Conservation (phyloP, 2,329 filamentous ascomycete species). For the Talaromyces pinophilus region DNA sequence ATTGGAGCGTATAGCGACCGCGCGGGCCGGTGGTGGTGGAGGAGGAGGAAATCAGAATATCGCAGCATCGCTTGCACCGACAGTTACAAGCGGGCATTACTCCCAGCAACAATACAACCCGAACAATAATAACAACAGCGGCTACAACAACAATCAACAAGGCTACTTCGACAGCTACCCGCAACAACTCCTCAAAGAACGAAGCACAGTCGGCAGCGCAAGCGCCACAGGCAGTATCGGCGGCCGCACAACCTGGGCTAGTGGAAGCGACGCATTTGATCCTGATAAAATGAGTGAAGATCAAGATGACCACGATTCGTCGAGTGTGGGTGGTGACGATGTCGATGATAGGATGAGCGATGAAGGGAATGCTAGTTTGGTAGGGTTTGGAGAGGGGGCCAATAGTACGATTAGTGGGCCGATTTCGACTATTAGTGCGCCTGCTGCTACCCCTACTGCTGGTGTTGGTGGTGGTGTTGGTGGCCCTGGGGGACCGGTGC, state of each 20-base stretch:
- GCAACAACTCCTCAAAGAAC: conserved; percentile 64
- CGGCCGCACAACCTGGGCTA: conserved; percentile 68
- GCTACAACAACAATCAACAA: conserved; percentile 43
- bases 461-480: not conserved
- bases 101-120: not conserved
- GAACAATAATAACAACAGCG: not conserved
- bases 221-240: conserved; percentile 76
- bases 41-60: conserved; percentile 36
- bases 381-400: conserved; percentile 90
- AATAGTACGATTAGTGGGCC: conserved; percentile 81
- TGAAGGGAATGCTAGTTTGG: conserved; percentile 77
- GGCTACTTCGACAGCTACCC: conserved; percentile 81
- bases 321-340: conserved; percentile 64
- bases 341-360: conserved; percentile 68
- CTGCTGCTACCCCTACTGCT: not conserved
- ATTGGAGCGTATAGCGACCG: conserved; percentile 82
- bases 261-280: conserved; percentile 58
- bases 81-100: not conserved
- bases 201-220: conserved; percentile 86
- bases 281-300: conserved; percentile 63
- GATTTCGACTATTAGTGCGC: conserved; percentile 60
- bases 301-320: conserved; percentile 52
- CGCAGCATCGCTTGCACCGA: not conserved
- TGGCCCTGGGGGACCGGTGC: not conserved
- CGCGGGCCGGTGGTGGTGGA: conserved; percentile 52